Base-by-base conservation (phyloP, 257 asterid genomes). In the Cruciata laevipes region DNA sequence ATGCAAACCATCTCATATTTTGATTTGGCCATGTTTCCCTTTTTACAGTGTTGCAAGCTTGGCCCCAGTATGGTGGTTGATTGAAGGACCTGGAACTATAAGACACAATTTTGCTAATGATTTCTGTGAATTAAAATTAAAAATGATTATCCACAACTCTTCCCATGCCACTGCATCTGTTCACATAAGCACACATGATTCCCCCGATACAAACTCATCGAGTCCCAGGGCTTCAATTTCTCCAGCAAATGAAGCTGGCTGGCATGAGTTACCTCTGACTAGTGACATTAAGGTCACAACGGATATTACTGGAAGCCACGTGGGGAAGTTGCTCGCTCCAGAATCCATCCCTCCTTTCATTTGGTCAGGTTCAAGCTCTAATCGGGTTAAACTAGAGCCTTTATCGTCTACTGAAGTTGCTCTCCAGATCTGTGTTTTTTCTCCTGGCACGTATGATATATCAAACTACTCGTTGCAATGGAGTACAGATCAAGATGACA, bases 281-380 rank as follows among this genome's bases (percentile, higher is more conserved):
- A 82, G 49, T 24, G 96, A 93, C 68, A 17, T 64, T 56, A 85
- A 86, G 75, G 76, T 72, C 66, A 71, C 95, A 40, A 27, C 96
- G 30, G 95, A 90, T 63, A 59, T 62, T 30, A 52, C 7, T 30
- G 86, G 80, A 63, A 27, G 63, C 68, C 84, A 80, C 71, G 71
- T 32, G 1, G 79, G 72, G 58, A 84, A 84, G 78, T 63, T 84
- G 59, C 69, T 56, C 13, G 62, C 82, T n/a, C 66, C 80, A 0
- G 91, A 71, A 66, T 63, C 86, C 3, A 76, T 83, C 61, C 55
- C 92, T 1, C 86, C 97, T 23, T 85, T 85, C 84, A 78, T 94
- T 31, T 94, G 99, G 99, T 88, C 96, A 3, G 95, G 89, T 27
- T 77, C 95, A 55, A 85, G 87, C 71, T 88, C 96, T 33, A 85